Evolutionary conservation across 345 rosid genomes (phyloP).

Genomic region (Gossypium stocksii): DNA sequence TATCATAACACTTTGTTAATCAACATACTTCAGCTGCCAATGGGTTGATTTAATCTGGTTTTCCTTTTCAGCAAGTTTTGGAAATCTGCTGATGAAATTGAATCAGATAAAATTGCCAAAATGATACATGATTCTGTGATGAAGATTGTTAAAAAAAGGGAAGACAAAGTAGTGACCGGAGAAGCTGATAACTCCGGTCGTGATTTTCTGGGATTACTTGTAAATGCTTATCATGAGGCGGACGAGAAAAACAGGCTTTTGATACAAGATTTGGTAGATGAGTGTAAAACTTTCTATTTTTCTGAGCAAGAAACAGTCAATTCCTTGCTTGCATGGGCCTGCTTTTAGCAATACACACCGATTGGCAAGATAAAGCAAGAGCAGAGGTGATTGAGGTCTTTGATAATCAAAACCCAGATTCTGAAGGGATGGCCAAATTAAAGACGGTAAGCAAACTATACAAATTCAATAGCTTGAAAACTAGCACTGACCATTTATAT

Average conservation of each 20-base stretch:
- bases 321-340: background rate
- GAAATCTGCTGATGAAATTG: background rate
- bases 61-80: background rate
- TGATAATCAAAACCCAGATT: background rate
- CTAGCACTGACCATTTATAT: too few species aligned
- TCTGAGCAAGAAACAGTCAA: background rate
- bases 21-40: too few species aligned
- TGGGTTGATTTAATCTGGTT: background rate
- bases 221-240: background rate
- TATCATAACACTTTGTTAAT: too few species aligned
- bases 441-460: background rate
- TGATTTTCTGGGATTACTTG: background rate
- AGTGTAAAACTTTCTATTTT: background rate
- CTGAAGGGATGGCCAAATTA: background rate
- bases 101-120: background rate
- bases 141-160: background rate
- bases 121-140: background rate
- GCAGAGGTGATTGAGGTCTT: background rate
- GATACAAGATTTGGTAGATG: background rate
- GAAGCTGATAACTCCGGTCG: background rate
- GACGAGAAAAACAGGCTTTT: background rate
- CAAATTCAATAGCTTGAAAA: too few species aligned
- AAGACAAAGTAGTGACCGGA: background rate
- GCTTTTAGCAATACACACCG: background rate
- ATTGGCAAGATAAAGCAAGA: background rate